These are phyloP conservation scores for Fistulinella cinereoalba DNA, from an alignment of 1,284 basidiomycete genomes.

Conservation along the genomic window DNA sequence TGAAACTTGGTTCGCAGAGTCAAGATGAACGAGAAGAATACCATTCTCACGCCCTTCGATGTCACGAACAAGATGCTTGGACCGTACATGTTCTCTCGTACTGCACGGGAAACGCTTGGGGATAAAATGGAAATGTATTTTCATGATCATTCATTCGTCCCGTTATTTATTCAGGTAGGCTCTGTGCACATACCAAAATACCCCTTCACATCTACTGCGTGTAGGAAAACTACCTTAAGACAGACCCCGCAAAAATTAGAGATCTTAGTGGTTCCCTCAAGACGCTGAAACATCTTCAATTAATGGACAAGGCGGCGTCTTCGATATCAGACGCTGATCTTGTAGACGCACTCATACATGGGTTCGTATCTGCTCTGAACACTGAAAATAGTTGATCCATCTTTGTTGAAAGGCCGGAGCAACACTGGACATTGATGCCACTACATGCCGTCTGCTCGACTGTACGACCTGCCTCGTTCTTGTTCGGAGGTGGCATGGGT, in stretches of 20 bases:
- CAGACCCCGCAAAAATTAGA: conserved; percentile 63
- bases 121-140: conserved; percentile 98
- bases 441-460: conserved; percentile 89
- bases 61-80: conserved; percentile 84
- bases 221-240: conserved; percentile 90
- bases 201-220: conserved; percentile 4
- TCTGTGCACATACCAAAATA: background rate
- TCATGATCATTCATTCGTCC: conserved; percentile 92
- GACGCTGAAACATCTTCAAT: conserved; percentile 67
- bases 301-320: conserved; percentile 87
- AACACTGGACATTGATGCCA: conserved; percentile 96
- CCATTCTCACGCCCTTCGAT: conserved; percentile 88
- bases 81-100: conserved; percentile 86
- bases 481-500: conserved; percentile 71
- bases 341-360: conserved; percentile 93
- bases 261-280: conserved; percentile 63
- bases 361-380: conserved; percentile 49
- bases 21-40: conserved; percentile 89
- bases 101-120: conserved; percentile 75
- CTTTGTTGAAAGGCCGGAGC: conserved; percentile 64
- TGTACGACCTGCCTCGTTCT: conserved; percentile 77
- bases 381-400: background rate
- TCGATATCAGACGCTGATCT: conserved; percentile 95
- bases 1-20: conserved; percentile 46
- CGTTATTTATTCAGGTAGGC: conserved; percentile 87